Base-by-base conservation (phyloP, 352 stramenopile genomes). In the Plasmopara halstedii region DNA sequence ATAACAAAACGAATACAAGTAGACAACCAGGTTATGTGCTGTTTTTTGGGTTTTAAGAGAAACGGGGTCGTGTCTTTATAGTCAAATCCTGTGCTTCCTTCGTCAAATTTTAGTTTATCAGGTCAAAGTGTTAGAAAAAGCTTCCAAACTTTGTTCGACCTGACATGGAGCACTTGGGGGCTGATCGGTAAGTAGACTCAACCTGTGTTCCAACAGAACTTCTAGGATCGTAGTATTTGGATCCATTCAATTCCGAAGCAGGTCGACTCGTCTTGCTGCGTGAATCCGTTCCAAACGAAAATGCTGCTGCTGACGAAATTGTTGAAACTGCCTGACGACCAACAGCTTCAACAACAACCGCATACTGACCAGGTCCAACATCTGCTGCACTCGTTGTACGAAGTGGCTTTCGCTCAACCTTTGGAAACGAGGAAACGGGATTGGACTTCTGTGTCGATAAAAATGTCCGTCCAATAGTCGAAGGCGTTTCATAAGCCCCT, bases 111-210 rank as follows among this genome's bases (percentile, higher is more conserved):
- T 10, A 29, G 11, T 11, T 29, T 10, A 10, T 29, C 7, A 29
- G 7, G 25, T 29, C 25, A 29, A 40, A 7, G 34, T 25, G 9
- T 66, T 71, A 86, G 36, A 86, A 70, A 49, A 85, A 72, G 52
- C 75, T 84, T 33, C 73, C 73, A 53, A 87, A 86, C 54, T 89
- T 89, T 37, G 73, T 88, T 13, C 75, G 70, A 4, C 78, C 78
- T 10, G 77, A 87, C 74, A 89, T 89, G 58, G 74, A 83, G 53
- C 58, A 66, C 52, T 75, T 78, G 14, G 77, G 77, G 7, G 73
- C 65, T 14, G 70, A 81, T 31, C 67, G 70, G 49, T 83, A 87
- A 41, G 46, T 73, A 20, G 74, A 87, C 56, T 87, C 64, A 27
- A 75, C 62, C 50, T 89, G 77, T 33, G 62, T 67, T 32, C 77